Base-by-base conservation (phyloP, 202 grass and related monocot genomes). In the Alloteropsis angusta region DNA sequence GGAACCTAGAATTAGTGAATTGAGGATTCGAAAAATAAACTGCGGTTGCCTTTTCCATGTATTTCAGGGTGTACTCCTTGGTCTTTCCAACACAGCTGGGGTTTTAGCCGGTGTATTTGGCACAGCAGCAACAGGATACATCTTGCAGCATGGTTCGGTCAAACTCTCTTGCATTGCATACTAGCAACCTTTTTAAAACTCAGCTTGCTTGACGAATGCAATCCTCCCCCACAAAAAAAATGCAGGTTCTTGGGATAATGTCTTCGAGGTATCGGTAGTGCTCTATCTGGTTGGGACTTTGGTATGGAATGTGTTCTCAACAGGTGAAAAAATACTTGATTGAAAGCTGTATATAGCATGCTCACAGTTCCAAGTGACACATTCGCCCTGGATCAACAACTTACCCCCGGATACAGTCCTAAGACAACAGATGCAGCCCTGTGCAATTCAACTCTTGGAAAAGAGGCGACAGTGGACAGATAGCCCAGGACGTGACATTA, bases 71-170 rank as follows among this genome's bases (percentile, higher is more conserved):
- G 92, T 95, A 54, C 60, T 93, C 30, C 89, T 98, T 74, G 96
- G 96, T 79, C 96, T 93, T 67, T 98, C 92, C 60, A 98, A 98
- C 62, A 98, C 96, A 1, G 96, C 92, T 46, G 96, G 96, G 46
- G 92, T 98, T 82, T 74, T 98, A 68, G 96, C 96, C 48, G 96
- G 96, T 85, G 96, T 95, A 50, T 88, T 98, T 76, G 96, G 96
- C 39, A 95, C 96, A 38, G 90, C 92, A 30, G 88, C 90, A 72
- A 95, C 92, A 54, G 92, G 96, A 81, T 98, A 95, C 86, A 98
- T 98, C 53, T 84, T 98, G 86, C 92, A 98, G 63, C 92, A 98
- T 65, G 96, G 96, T 98, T 68, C 45, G 66, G 18, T 30, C 34
- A 67, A 60, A 72, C 22, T 22, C n/a, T 55, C 28, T 70, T 60